Percentiles rank a stretch among this genome's conserved stretches.
These are phyloP conservation scores for Ogataea glucozyma DNA, from an alignment of 805 yeast species.

Conservation along the genomic window DNA sequence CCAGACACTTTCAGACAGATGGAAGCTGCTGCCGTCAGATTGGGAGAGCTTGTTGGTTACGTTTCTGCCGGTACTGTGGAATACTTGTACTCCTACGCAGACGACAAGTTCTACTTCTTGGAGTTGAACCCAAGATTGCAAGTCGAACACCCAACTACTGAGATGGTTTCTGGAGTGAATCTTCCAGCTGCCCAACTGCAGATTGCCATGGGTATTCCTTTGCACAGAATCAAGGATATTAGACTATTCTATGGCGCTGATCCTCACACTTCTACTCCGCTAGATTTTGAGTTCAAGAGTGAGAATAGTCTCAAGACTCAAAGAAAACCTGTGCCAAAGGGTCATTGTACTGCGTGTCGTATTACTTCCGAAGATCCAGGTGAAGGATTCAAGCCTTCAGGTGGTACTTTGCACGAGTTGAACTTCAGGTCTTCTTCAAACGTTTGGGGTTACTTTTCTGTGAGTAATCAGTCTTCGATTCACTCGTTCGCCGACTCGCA, in stretches of 20 bases:
- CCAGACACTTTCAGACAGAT: slow-evolving; percentile 80
- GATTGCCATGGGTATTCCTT: slow-evolving; percentile 99
- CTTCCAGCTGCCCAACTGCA: slow-evolving; percentile 98
- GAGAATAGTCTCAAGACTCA: slow-evolving; percentile 74
- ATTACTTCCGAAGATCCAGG: slow-evolving; percentile 99
- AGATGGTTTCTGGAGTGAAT: slow-evolving; percentile 98
- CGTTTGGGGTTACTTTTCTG: slow-evolving; percentile 99
- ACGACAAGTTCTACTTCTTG: slow-evolving; percentile 91
- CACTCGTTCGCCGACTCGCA: slow-evolving; percentile 98
- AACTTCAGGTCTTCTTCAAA: slow-evolving; percentile 96
- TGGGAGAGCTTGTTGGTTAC: slow-evolving; percentile 95
- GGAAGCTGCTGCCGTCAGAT: slow-evolving; percentile 97
- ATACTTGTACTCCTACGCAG: slow-evolving; percentile 90
- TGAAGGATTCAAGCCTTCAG: slow-evolving; percentile 98
- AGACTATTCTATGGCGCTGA: slow-evolving; percentile 92
- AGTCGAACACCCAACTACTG: slow-evolving; percentile 99
- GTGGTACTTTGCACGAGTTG: slow-evolving; percentile 94
- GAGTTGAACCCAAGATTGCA: slow-evolving; percentile 98
- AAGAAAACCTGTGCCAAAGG: slow-evolving; percentile 93
- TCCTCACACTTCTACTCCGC: slow-evolving; percentile 86
- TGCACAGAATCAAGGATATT: slow-evolving; percentile 92
- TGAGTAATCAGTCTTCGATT: slow-evolving; percentile 92
- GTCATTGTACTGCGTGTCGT: slow-evolving; percentile 99
- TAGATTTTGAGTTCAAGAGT: slow-evolving; percentile 84
- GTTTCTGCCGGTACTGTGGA: slow-evolving; percentile 99